Evolutionary conservation across 352 stramenopile species (phyloP).

Genomic region (Globisporangium megalacanthum): DNA sequence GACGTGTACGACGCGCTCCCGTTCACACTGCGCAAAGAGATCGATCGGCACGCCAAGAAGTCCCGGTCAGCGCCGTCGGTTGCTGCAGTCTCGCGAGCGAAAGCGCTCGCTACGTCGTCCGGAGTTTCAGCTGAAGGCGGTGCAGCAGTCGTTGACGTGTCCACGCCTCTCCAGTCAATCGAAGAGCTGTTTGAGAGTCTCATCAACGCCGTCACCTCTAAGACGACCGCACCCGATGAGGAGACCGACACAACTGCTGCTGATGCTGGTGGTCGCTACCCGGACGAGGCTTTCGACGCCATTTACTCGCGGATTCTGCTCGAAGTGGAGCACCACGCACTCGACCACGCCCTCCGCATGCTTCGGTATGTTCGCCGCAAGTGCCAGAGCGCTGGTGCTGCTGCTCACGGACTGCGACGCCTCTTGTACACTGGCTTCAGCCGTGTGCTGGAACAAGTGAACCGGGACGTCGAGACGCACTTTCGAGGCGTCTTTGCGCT

Average conservation of each 20-base stretch:
- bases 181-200: conserved; percentile 43
- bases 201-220: conserved; percentile 2
- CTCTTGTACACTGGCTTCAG: conserved; percentile 38
- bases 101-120: not conserved
- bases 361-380: conserved; percentile 68
- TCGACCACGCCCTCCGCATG: conserved; percentile 62
- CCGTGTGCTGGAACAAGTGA: conserved; percentile 54
- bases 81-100: conserved; percentile 6
- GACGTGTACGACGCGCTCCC: conserved; percentile 73
- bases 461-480: conserved; percentile 37
- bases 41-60: conserved; percentile 61
- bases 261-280: not conserved
- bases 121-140: not conserved
- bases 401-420: conserved; percentile 6
- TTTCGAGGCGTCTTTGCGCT: conserved; percentile 43
- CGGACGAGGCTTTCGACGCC: conserved; percentile 44
- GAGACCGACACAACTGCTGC: not conserved
- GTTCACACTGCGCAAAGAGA: conserved; percentile 58
- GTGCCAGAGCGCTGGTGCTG: conserved; percentile 18
- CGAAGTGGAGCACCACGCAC: conserved; percentile 51
- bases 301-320: conserved; percentile 71
- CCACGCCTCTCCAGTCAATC: conserved; percentile 32
- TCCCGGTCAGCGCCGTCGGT: conserved; percentile 6
- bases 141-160: not conserved
- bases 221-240: not conserved